Conservation (phyloP, 495 filamentous ascomycete species). For the Mytilinidion resinicola region DNA sequence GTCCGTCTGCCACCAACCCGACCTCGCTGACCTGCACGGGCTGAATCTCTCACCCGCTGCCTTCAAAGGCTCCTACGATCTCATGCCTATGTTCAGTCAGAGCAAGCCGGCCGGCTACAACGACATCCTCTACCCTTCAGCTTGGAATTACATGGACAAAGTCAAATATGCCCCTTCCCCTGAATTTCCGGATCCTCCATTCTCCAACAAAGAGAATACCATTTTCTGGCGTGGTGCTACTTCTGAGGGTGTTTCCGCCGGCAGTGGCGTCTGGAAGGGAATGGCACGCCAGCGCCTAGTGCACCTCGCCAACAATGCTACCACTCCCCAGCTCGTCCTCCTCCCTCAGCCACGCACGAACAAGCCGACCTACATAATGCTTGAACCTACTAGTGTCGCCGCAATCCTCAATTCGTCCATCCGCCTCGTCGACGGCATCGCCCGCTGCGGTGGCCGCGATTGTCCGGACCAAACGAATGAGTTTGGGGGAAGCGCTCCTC, state of each 20-base stretch:
- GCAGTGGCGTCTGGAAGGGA: slow-evolving; percentile 46
- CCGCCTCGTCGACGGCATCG: slow-evolving; percentile 41
- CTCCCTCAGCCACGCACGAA: slow-evolving; percentile 16
- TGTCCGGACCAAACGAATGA: slow-evolving; percentile 49
- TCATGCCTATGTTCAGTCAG: slow-evolving; percentile 69
- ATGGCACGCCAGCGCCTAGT: slow-evolving; percentile 54
- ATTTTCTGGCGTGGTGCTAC: slow-evolving; percentile 37
- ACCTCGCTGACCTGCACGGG: slow-evolving; percentile 66
- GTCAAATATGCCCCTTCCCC: slow-evolving; percentile 25
- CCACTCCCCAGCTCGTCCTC: slow-evolving; percentile 13
- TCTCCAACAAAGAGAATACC: slow-evolving; percentile 31
- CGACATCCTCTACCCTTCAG: slow-evolving; percentile 43
- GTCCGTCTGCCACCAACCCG: slow-evolving; percentile 73
- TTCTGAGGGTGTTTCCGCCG: slow-evolving; percentile 46
- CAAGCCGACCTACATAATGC: background rate
- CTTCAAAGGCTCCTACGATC: slow-evolving; percentile 53
- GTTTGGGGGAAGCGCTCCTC: slow-evolving; percentile 38
- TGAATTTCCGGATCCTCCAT: slow-evolving; percentile 26
- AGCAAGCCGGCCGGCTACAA: slow-evolving; percentile 58
- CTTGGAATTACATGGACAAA: slow-evolving; percentile 38
- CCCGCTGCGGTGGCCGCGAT: slow-evolving; percentile 47
- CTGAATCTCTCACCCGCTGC: slow-evolving; percentile 60
- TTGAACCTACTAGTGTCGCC: slow-evolving; percentile 33
- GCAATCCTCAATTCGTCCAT: slow-evolving; percentile 13
- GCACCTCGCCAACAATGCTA: slow-evolving; percentile 49